These are phyloP conservation scores for Zostera marina DNA, from an alignment of 116 monocot species.

Conservation along the genomic window DNA sequence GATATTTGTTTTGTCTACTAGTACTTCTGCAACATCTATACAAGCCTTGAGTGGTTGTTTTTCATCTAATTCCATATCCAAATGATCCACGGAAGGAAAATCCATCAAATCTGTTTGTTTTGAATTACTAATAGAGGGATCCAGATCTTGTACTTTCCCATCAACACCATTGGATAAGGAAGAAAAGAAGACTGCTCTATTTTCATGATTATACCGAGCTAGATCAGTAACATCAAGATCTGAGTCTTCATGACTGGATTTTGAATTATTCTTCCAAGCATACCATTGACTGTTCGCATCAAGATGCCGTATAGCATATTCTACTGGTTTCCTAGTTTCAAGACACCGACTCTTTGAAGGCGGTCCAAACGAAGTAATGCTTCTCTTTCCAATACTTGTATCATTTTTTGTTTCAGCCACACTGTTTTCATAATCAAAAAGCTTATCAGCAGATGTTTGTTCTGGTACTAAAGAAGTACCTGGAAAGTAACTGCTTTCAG, in stretches of 20 bases:
- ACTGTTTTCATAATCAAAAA: conserved; percentile 52
- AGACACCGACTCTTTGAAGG: conserved; percentile 15
- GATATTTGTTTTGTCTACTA: conserved; percentile 4
- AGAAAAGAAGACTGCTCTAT: conserved; percentile 19
- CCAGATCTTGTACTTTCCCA: conserved; percentile 9
- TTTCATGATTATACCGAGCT: conserved; percentile 9
- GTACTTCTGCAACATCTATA: conserved; percentile 8
- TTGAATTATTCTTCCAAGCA: conserved; percentile 63
- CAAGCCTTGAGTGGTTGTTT: conserved; percentile 7
- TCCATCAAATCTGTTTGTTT: conserved; percentile 24
- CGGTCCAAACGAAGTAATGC: conserved; percentile 25
- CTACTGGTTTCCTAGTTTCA: conserved; percentile 51
- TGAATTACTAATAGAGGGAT: conserved; percentile 31
- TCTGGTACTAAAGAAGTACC: conserved; percentile 33
- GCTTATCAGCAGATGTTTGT: conserved; percentile 71
- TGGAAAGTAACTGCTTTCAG: conserved; percentile 76
- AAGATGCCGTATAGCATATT: conserved; percentile 42
- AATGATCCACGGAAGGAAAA: conserved; percentile 15
- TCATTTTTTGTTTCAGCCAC: conserved; percentile 22
- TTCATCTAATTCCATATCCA: conserved; percentile 29
- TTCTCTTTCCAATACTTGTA: conserved; percentile 31
- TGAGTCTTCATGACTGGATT: conserved; percentile 33
- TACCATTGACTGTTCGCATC: conserved; percentile 68
- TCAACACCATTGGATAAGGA: conserved; percentile 6
- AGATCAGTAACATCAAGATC: conserved; percentile 14